Conservation (phyloP, 164 flowering plant genomes). For the Buxus sempervirens region DNA sequence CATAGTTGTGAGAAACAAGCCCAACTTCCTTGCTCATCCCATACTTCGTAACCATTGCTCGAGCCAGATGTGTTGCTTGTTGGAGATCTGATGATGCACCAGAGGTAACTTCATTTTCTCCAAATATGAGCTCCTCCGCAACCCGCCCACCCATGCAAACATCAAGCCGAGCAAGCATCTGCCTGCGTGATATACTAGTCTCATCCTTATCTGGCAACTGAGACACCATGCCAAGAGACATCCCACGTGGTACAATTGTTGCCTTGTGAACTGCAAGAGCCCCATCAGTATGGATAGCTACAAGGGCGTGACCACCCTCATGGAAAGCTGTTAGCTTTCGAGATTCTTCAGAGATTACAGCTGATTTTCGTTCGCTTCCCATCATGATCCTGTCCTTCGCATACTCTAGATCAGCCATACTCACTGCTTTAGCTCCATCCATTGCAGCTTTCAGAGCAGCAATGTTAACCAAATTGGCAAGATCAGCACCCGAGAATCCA, state of each 20-base stretch:
- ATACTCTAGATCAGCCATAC: slow-evolving; percentile 74
- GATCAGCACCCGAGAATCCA: slow-evolving; percentile 88
- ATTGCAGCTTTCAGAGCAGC: slow-evolving; percentile 95
- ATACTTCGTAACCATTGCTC: slow-evolving; percentile 84
- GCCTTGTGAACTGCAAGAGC: slow-evolving; percentile 95
- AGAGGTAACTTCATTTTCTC: slow-evolving; percentile 81
- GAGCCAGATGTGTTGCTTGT: slow-evolving; percentile 73
- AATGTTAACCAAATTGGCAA: slow-evolving; percentile 85
- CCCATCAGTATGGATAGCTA: slow-evolving; percentile 93
- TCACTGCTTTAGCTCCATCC: slow-evolving; percentile 89
- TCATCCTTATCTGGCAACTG: slow-evolving; percentile 84
- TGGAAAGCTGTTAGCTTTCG: slow-evolving; percentile 84
- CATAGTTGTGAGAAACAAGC: slow-evolving; percentile 71
- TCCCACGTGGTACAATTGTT: slow-evolving; percentile 88
- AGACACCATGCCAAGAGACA: slow-evolving; percentile 87
- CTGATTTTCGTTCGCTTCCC: slow-evolving; percentile 96
- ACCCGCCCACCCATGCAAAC: slow-evolving; percentile 98
- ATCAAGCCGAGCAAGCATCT: slow-evolving; percentile 94
- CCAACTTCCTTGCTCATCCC: slow-evolving; percentile 96
- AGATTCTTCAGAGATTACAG: slow-evolving; percentile 88
- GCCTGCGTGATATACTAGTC: slow-evolving; percentile 73
- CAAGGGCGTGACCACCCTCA: slow-evolving; percentile 97
- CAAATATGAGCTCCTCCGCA: slow-evolving; percentile 94
- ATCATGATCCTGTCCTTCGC: slow-evolving; percentile 88
- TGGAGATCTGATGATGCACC: slow-evolving; percentile 80